Evolutionary conservation across 306 rosid genomes (phyloP).

Genomic region (Hippophae tibetana): DNA sequence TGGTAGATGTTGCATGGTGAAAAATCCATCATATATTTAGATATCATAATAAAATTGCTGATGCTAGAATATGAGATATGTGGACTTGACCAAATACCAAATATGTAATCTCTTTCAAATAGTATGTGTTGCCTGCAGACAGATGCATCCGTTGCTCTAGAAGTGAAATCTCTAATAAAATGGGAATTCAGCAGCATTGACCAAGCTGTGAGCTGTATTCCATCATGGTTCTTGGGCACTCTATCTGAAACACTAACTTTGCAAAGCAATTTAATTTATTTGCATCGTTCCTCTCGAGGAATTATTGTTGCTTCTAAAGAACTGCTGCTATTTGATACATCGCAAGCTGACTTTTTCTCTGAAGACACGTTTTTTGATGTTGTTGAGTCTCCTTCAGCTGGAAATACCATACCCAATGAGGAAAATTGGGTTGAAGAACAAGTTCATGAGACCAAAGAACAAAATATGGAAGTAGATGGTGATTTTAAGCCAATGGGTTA

Average conservation of each 20-base stretch:
- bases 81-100: background rate
- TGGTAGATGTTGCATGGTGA: background rate
- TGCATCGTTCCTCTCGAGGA: constrained; percentile 3
- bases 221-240: constrained; percentile 13
- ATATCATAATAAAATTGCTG: background rate
- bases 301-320: background rate
- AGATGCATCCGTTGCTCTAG: constrained; percentile 8
- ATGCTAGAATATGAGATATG: background rate
- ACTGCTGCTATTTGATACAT: background rate
- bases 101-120: background rate
- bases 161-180: constrained; percentile 11
- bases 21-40: no score
- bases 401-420: background rate
- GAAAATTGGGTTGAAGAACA: constrained; percentile 3
- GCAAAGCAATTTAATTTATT: background rate
- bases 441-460: background rate
- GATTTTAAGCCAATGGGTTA: background rate
- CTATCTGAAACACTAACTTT: background rate
- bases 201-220: constrained; percentile 10
- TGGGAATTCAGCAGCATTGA: constrained; percentile 12
- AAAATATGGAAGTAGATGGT: background rate
- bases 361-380: constrained; percentile 9
- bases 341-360: background rate
- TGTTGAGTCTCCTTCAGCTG: background rate
- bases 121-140: constrained; percentile 1